phyloP scores from a whole-genome alignment of 495 filamentous ascomycete species.

The Haplographium delicatum region DNA sequence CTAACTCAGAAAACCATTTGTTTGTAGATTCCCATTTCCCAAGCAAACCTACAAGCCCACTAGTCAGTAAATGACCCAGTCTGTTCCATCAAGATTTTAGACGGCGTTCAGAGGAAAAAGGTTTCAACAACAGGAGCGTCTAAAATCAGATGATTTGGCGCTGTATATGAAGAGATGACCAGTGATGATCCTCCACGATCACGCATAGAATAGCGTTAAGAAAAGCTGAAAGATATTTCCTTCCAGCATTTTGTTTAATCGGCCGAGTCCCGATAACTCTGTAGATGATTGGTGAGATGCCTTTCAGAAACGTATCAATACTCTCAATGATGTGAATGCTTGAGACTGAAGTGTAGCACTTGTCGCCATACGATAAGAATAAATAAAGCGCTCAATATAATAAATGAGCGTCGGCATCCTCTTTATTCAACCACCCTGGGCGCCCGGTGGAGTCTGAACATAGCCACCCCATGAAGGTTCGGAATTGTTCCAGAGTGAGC shows the following conservation, averaged over 20 bases:
- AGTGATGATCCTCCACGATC: conserved; percentile 34
- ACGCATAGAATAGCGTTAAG: conserved; percentile 17
- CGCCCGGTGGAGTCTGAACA: conserved; percentile 19
- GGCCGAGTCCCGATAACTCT: too few relatives aligned
- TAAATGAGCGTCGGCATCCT: too few relatives aligned
- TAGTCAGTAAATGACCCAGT: conserved; percentile 21
- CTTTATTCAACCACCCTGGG: conserved; percentile 26
- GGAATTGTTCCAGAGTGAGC: conserved; percentile 17
- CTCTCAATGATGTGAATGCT: not conserved
- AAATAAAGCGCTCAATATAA: too few relatives aligned
- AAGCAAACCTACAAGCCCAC: conserved; percentile 66
- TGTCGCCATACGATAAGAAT: not conserved
- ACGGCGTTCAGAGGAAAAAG: conserved; percentile 25
- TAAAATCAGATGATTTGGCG: conserved; percentile 22
- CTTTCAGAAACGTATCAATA: too few relatives aligned
- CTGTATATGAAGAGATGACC: conserved; percentile 23
- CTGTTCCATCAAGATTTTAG: conserved; percentile 24
- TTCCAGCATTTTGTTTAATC: too few relatives aligned
- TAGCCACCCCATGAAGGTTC: conserved; percentile 9
- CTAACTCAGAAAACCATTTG: conserved; percentile 8
- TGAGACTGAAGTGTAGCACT: not conserved
- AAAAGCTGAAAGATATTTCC: conserved; percentile 7
- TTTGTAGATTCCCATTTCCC: conserved; percentile 69
- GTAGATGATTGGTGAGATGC: not conserved
- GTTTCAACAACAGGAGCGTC: conserved; percentile 33